Evolutionary conservation across 2,329 filamentous ascomycete species (phyloP).

Genomic region (Alternaria infectoria): DNA sequence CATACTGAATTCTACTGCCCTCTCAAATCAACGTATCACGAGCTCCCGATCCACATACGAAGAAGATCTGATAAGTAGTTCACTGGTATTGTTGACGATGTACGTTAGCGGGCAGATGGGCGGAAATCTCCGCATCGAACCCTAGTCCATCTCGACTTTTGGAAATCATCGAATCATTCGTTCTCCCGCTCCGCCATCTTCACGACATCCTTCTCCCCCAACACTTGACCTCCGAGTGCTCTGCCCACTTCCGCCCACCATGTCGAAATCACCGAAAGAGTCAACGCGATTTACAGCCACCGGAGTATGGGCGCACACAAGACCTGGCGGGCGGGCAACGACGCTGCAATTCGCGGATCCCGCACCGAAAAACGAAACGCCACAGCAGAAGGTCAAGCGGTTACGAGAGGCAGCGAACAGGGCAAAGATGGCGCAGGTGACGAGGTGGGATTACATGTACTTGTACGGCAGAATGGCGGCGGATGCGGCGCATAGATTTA

Average conservation of each 20-base stretch:
- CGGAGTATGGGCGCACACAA: slow-evolving; percentile 72
- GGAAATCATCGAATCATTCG: slow-evolving; percentile 36
- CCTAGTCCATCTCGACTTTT: slow-evolving; percentile 41
- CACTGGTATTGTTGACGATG: slow-evolving; percentile 7
- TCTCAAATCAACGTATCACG: neutral
- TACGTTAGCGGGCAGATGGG: slow-evolving; percentile 13
- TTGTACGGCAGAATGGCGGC: slow-evolving; percentile 52
- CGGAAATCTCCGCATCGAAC: slow-evolving; percentile 41
- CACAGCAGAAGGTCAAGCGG: slow-evolving; percentile 61
- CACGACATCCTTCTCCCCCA: slow-evolving; percentile 15
- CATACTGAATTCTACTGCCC: neutral
- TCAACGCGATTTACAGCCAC: slow-evolving; percentile 80
- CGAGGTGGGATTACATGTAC: slow-evolving; percentile 58
- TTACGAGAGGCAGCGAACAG: slow-evolving; percentile 57
- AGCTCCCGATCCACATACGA: neutral
- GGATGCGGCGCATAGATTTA: slow-evolving; percentile 66
- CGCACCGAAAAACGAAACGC: slow-evolving; percentile 56
- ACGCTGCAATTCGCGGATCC: slow-evolving; percentile 49
- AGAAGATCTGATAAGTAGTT: neutral
- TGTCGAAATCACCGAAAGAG: slow-evolving; percentile 75
- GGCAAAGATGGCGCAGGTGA: slow-evolving; percentile 58
- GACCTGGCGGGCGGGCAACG: slow-evolving; percentile 55
- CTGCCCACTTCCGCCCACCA: slow-evolving; percentile 28
- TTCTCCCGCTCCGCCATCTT: slow-evolving; percentile 29
- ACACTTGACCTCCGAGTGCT: slow-evolving; percentile 4